Evolutionary conservation across 495 filamentous ascomycete genomes (phyloP).

Genomic region (Aspergillus sparsus): DNA sequence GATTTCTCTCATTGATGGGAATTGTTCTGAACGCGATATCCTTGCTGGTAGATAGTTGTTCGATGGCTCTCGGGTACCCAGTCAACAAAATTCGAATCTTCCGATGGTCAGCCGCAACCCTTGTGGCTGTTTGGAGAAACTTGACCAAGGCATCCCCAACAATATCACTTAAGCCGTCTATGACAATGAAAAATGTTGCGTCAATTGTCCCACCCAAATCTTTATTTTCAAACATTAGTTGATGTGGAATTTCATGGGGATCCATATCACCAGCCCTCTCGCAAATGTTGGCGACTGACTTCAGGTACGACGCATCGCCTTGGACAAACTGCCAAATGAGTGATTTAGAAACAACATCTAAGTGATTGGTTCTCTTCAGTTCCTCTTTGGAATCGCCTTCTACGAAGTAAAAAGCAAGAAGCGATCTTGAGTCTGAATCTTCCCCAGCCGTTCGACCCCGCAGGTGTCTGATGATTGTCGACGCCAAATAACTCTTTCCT

Average conservation of each 20-base stretch:
- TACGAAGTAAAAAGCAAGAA: conserved; percentile 40
- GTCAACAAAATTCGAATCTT: conserved; percentile 24
- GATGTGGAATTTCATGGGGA: conserved; percentile 32
- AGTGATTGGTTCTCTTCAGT: conserved; percentile 21
- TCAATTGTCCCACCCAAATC: conserved; percentile 27
- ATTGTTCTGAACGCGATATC: conserved; percentile 18
- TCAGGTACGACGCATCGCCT: conserved; percentile 38
- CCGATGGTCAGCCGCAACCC: conserved; percentile 7
- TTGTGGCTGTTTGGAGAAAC: conserved; percentile 25
- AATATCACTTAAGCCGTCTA: conserved; percentile 32
- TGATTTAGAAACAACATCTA: conserved; percentile 30
- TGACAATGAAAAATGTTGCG: conserved; percentile 39
- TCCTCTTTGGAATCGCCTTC: conserved; percentile 39
- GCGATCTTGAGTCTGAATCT: conserved; percentile 30
- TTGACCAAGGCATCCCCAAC: conserved; percentile 30
- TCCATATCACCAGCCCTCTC: conserved; percentile 31
- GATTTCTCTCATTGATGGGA: conserved; percentile 29
- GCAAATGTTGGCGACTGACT: conserved; percentile 35
- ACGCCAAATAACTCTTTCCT: conserved; percentile 40
- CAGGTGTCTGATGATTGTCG: conserved; percentile 36
- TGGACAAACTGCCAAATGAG: conserved; percentile 42
- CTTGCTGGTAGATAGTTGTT: conserved; percentile 17
- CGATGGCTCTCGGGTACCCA: conserved; percentile 20
- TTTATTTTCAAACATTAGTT: conserved; percentile 34
- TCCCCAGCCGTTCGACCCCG: conserved; percentile 30